Percentiles rank a stretch among this genome's conserved stretches.
phyloP scores from a whole-genome alignment of 2,329 filamentous ascomycete species.

The Diaporthe humulicola region DNA sequence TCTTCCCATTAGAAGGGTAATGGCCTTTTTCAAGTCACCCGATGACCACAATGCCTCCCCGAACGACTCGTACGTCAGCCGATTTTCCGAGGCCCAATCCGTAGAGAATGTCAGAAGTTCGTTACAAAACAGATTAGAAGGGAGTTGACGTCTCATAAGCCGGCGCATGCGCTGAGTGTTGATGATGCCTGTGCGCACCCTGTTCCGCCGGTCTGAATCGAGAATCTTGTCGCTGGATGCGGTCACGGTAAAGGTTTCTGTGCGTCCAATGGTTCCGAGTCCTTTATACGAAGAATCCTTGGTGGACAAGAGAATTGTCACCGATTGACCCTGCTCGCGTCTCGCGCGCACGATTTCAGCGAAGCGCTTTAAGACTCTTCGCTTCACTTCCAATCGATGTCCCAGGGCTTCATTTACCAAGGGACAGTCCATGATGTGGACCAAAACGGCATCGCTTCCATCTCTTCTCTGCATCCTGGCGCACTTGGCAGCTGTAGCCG shows the following conservation, averaged over 20 bases:
- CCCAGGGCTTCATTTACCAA: background rate
- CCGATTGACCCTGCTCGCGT: background rate
- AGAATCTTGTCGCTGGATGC: background rate
- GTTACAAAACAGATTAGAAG: background rate
- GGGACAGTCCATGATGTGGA: background rate
- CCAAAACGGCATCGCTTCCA: background rate
- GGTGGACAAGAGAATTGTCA: background rate
- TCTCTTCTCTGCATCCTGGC: background rate
- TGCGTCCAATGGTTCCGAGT: background rate
- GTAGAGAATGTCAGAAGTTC: background rate
- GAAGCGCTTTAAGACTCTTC: background rate
- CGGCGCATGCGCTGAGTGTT: background rate
- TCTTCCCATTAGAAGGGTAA: background rate
- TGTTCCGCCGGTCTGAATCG: background rate
- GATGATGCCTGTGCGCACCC: background rate
- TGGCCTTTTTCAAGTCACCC: background rate
- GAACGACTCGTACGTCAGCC: background rate
- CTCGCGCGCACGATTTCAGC: background rate
- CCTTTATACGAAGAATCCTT: background rate
- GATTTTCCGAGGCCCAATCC: background rate
- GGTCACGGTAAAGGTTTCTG: background rate
- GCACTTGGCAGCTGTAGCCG: background rate
- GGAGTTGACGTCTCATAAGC: background rate
- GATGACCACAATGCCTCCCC: background rate
- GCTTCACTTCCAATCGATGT: background rate